Conservation (phyloP, 345 rosid genomes). For the Streptanthus diversifolius region DNA sequence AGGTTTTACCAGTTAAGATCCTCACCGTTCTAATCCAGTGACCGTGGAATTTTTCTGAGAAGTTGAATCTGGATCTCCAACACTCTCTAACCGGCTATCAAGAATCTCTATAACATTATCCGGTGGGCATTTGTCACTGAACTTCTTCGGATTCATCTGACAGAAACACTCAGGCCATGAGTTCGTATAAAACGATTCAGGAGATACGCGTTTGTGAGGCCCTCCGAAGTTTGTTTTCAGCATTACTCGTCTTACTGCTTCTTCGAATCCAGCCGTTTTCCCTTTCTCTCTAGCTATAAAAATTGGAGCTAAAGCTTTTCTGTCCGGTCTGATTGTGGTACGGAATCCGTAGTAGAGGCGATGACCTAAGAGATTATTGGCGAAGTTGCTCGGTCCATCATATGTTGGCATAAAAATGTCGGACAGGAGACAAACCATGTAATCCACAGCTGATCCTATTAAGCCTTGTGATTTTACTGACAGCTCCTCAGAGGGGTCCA, state of each 20-base stretch:
- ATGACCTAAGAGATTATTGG: constrained; percentile 96
- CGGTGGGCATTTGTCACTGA: constrained; percentile 89
- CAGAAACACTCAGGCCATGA: constrained; percentile 99
- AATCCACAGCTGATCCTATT: constrained; percentile 98
- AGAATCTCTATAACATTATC: constrained; percentile 69
- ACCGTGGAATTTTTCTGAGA: constrained; percentile 42
- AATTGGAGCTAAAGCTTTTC: constrained; percentile 83
- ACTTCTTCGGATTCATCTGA: constrained; percentile 54
- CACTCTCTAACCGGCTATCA: constrained; percentile 51
- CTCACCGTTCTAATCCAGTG: constrained; percentile 43
- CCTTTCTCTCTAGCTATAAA: constrained; percentile 80
- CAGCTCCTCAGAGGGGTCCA: constrained; percentile 72
- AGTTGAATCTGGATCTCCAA: constrained; percentile 40
- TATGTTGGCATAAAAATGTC: constrained; percentile 98
- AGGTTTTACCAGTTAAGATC: not conserved
- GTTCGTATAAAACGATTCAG: constrained; percentile 95
- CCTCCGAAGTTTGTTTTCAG: constrained; percentile 85
- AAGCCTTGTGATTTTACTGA: constrained; percentile 59
- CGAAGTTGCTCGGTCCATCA: constrained; percentile 99
- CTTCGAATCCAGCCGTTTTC: constrained; percentile 57
- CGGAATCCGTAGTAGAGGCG: constrained; percentile 97
- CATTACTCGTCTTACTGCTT: constrained; percentile 83
- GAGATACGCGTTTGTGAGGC: constrained; percentile 79
- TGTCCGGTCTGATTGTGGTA: constrained; percentile 88
- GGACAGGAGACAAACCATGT: constrained; percentile 96